phyloP scores from a whole-genome alignment of 2,329 filamentous ascomycete genomes.

The Hypocreales sp. region DNA sequence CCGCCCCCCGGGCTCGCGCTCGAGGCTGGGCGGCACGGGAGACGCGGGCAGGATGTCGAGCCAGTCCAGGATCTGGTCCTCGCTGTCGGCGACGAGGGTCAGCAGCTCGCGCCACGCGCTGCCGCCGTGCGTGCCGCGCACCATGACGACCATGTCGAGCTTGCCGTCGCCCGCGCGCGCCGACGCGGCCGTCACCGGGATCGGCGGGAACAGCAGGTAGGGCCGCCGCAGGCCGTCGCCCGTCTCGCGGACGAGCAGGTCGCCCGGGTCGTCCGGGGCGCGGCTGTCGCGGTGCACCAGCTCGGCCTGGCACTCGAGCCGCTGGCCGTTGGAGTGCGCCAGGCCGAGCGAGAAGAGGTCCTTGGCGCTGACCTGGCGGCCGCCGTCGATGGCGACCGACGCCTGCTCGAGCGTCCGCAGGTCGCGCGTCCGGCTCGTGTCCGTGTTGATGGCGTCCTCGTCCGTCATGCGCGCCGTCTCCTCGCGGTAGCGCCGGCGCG shows the following conservation, averaged over 20 bases:
- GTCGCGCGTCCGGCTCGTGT: slow-evolving; percentile 67
- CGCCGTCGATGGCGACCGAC: slow-evolving; percentile 56
- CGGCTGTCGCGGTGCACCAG: slow-evolving; percentile 71
- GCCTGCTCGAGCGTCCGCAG: slow-evolving; percentile 60
- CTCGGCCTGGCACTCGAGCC: slow-evolving; percentile 79
- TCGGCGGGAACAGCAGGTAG: slow-evolving; percentile 85
- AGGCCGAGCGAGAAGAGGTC: slow-evolving; percentile 82
- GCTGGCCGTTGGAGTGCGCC: slow-evolving; percentile 76
- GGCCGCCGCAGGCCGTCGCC: slow-evolving; percentile 52
- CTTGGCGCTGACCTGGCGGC: slow-evolving; percentile 71
- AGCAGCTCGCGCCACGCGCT: slow-evolving; percentile 75
- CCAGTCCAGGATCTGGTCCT: slow-evolving; percentile 74
- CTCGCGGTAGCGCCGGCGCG: slow-evolving; percentile 49
- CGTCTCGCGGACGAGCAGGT: slow-evolving; percentile 87
- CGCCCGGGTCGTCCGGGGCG: slow-evolving; percentile 53
- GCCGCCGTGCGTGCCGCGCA: slow-evolving; percentile 51
- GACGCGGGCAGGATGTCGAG: slow-evolving; percentile 54
- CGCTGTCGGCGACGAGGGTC: slow-evolving; percentile 59
- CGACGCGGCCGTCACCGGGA: slow-evolving; percentile 59
- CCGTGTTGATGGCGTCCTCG: slow-evolving; percentile 72
- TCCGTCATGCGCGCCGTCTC: slow-evolving; percentile 62
- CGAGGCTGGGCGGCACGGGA: slow-evolving; percentile 31
- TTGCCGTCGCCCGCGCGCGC: slow-evolving; percentile 58
- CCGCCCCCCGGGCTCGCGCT: slow-evolving; percentile 19
- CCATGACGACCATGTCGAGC: slow-evolving; percentile 71